A percentile compares a stretch with the other conserved stretches of the same genome.
These are phyloP conservation scores for Cordia subcordata DNA, from an alignment of 257 asterid species.

Conservation along the genomic window DNA sequence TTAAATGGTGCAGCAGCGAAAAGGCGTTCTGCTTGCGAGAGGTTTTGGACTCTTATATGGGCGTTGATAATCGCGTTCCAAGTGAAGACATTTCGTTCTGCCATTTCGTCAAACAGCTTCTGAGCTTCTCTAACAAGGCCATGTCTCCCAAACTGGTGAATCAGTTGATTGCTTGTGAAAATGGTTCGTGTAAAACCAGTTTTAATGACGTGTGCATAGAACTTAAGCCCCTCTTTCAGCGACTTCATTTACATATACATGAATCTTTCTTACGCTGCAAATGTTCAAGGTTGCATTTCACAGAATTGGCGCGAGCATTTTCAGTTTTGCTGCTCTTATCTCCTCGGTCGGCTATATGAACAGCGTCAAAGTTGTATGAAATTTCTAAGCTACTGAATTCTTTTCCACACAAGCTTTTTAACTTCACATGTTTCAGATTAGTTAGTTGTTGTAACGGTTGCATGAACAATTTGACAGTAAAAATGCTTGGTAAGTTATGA, in stretches of 20 bases:
- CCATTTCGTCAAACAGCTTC: constrained; percentile 74
- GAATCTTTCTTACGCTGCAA: too few species aligned
- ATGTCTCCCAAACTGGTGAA: constrained; percentile 37
- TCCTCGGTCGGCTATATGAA: too few species aligned
- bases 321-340: too few species aligned
- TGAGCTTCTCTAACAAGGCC: constrained; percentile 47
- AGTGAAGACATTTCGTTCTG: constrained; percentile 60
- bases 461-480: too few species aligned
- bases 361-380: too few species aligned
- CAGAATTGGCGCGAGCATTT: too few species aligned
- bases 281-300: too few species aligned
- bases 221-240: constrained; percentile 46
- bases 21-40: constrained; percentile 40
- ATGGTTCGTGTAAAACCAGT: constrained; percentile 34
- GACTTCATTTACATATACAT: constrained; percentile 29
- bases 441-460: too few species aligned
- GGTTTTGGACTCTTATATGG: constrained; percentile 42
- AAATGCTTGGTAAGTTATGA: too few species aligned
- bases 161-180: constrained; percentile 51
- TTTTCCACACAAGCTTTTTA: too few species aligned
- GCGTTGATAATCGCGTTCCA: constrained; percentile 77
- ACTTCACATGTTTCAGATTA: too few species aligned
- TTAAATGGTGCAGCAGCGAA: constrained; percentile 53
- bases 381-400: too few species aligned
- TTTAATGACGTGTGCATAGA: constrained; percentile 46